Evolutionary conservation across 306 rosid species (phyloP).

Genomic region (Bauhinia variegata): DNA sequence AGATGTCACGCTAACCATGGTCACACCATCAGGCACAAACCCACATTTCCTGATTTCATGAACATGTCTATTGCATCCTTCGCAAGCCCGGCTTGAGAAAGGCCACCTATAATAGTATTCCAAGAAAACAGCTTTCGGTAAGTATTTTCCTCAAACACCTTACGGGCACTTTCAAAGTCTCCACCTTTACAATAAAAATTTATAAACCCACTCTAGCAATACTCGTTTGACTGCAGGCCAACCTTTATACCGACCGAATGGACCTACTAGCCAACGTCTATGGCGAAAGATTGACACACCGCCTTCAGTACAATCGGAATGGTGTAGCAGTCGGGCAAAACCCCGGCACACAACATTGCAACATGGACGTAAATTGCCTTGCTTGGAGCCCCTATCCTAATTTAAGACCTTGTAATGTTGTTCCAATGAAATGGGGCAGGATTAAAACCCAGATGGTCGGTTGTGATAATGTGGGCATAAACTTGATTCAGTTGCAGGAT

Average conservation of each 20-base stretch:
- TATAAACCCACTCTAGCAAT: constrained; percentile 70
- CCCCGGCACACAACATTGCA: constrained; percentile 53
- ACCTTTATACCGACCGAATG: constrained; percentile 59
- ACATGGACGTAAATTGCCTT: constrained; percentile 49
- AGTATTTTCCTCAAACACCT: constrained; percentile 67
- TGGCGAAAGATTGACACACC: constrained; percentile 41
- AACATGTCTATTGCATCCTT: constrained; percentile 57
- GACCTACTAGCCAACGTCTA: constrained; percentile 56
- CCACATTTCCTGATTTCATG: constrained; percentile 56
- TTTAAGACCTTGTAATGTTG: constrained; percentile 64
- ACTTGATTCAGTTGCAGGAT: constrained; percentile 45
- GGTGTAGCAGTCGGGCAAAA: constrained; percentile 68
- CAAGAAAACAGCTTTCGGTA: constrained; percentile 75
- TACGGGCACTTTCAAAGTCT: constrained; percentile 56
- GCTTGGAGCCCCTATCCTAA: constrained; percentile 52
- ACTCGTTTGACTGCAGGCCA: constrained; percentile 63
- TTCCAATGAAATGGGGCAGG: constrained; percentile 69
- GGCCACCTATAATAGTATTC: constrained; percentile 68
- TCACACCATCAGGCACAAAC: constrained; percentile 59
- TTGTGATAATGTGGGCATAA: constrained; percentile 50
- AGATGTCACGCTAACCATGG: constrained; percentile 66
- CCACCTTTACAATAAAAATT: constrained; percentile 61
- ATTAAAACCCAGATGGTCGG: constrained; percentile 45
- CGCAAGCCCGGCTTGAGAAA: constrained; percentile 62
- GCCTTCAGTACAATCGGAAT: constrained; percentile 70